Evolutionary conservation across 2,329 filamentous ascomycete species (phyloP).

Genomic region (Didymella glomerata): DNA sequence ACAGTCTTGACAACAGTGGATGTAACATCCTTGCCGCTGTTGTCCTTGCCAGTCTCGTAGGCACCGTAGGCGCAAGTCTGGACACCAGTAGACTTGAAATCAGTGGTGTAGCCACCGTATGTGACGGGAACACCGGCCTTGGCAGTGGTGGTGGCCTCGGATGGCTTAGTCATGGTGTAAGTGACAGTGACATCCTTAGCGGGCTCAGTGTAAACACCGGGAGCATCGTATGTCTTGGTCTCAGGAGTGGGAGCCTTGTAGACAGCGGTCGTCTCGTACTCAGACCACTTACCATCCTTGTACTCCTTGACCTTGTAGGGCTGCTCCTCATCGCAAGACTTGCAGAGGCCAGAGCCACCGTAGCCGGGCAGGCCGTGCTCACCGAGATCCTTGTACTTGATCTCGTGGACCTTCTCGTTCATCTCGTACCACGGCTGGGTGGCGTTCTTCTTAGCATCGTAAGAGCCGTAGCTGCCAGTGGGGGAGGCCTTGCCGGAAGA

Average conservation of each 20-base stretch:
- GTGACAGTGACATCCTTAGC: slow-evolving; percentile 37
- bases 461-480: slow-evolving; percentile 19
- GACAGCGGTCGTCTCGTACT: slow-evolving; percentile 32
- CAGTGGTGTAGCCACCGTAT: slow-evolving; percentile 37
- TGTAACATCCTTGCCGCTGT: slow-evolving; percentile 26
- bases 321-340: slow-evolving; percentile 35
- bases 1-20: slow-evolving; percentile 37
- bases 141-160: slow-evolving; percentile 36
- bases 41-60: slow-evolving; percentile 32
- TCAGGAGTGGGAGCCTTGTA: slow-evolving; percentile 41
- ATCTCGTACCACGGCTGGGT: slow-evolving; percentile 40
- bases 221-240: slow-evolving; percentile 39
- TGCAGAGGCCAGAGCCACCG: slow-evolving; percentile 40
- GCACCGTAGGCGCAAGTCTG: slow-evolving; percentile 38
- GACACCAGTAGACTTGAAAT: slow-evolving; percentile 34
- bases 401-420: slow-evolving; percentile 41
- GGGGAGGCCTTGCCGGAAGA: slow-evolving; percentile 17
- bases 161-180: slow-evolving; percentile 31
- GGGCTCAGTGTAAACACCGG: slow-evolving; percentile 44
- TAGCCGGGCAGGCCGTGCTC: slow-evolving; percentile 41
- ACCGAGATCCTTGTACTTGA: slow-evolving; percentile 42
- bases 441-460: slow-evolving; percentile 24
- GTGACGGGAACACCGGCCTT: slow-evolving; percentile 35
- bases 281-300: slow-evolving; percentile 42
- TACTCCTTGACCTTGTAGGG: slow-evolving; percentile 42